These are phyloP conservation scores for Oryza australiensis DNA, from an alignment of 176 grass and related monocot species.

Conservation along the genomic window DNA sequence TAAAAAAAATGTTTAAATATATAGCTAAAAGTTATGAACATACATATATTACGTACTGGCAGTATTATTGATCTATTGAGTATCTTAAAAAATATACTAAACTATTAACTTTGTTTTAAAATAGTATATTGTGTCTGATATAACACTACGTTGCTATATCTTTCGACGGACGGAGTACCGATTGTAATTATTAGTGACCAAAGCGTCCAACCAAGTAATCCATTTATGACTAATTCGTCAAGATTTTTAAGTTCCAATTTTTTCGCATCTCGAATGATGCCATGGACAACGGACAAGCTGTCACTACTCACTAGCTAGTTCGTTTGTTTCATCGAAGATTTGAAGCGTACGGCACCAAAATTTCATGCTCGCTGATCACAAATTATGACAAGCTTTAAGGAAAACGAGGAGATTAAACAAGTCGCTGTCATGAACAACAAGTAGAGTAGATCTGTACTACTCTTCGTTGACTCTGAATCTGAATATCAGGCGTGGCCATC, in stretches of 20 bases:
- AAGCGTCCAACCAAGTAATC: neutral
- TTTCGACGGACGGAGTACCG: too few relatives aligned
- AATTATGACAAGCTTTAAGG: neutral
- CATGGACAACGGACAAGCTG: neutral
- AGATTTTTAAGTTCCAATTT: neutral
- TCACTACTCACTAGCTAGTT: neutral
- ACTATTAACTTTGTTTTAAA: too few relatives aligned
- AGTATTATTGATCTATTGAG: too few relatives aligned
- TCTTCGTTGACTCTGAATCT: conserved; percentile 15
- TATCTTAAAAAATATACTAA: too few relatives aligned
- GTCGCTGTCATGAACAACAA: neutral
- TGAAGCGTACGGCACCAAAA: neutral
- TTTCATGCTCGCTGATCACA: neutral
- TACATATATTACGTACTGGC: too few relatives aligned
- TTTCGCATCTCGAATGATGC: neutral
- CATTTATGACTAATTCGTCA: neutral
- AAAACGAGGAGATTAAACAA: neutral
- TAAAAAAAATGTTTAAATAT: too few relatives aligned
- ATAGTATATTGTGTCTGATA: too few relatives aligned
- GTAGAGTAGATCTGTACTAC: neutral
- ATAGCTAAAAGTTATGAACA: too few relatives aligned
- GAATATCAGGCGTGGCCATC: neutral
- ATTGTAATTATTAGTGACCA: neutral
- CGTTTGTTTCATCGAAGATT: neutral
- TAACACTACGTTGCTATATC: too few relatives aligned